A percentile compares a stretch with the other conserved stretches of the same genome.
These are phyloP conservation scores for Gentiana macrophylla DNA, from an alignment of 257 asterid species.

Conservation along the genomic window DNA sequence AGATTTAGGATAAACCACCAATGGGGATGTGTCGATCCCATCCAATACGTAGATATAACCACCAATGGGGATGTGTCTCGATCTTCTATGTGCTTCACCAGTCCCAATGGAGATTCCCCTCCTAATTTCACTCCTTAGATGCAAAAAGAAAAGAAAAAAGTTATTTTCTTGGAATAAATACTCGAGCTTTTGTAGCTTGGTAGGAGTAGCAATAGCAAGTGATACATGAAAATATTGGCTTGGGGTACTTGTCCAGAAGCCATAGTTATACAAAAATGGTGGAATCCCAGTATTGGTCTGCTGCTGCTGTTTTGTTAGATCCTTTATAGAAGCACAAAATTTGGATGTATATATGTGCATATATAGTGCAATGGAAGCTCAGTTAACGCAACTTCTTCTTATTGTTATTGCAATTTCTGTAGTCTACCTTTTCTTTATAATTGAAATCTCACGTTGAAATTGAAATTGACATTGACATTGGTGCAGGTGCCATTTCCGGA, in stretches of 20 bases:
- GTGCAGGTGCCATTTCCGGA: conserved; percentile 27
- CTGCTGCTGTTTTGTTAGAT: background rate
- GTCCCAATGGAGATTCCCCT: too few relatives aligned
- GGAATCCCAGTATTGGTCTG: too few relatives aligned
- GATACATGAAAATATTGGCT: background rate
- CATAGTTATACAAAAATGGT: background rate
- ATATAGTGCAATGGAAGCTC: background rate
- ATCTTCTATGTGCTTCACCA: too few relatives aligned
- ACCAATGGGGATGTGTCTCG: too few relatives aligned
- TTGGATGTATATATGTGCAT: background rate
- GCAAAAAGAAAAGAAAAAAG: too few relatives aligned
- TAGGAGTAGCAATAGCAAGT: background rate
- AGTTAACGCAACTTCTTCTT: background rate
- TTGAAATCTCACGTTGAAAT: background rate
- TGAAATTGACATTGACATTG: background rate
- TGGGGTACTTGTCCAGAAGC: background rate
- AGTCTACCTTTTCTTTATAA: background rate
- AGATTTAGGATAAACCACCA: too few relatives aligned
- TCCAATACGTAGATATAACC: too few relatives aligned
- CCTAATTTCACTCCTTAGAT: too few relatives aligned
- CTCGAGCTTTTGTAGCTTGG: too few relatives aligned
- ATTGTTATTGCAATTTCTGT: background rate
- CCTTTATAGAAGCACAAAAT: background rate
- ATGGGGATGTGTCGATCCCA: too few relatives aligned
- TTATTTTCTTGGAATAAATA: too few relatives aligned